Evolutionary conservation across 2,329 filamentous ascomycete species (phyloP), one percentile per base, ranked within the genome.

Genomic region (Botryotinia convoluta): DNA sequence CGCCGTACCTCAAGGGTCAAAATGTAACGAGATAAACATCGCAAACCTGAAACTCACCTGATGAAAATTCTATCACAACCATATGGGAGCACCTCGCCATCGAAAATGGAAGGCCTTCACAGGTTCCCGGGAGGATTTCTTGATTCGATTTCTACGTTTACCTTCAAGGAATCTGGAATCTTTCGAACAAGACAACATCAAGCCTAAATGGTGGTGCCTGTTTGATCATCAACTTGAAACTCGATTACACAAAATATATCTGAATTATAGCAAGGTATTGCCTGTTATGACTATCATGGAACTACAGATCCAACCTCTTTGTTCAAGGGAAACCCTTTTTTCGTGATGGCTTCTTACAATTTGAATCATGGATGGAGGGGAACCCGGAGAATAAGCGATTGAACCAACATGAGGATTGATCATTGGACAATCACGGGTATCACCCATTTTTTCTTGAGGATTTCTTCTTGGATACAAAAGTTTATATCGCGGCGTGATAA

Each of bases 161-260:
- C 39, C 35, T 42, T 39, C 69, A 62, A 64, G 59, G 26, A 32
- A 65, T 39, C n/a, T 32, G 20, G 29, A 37, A 32, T 65, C 42
- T 35, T 26, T 18, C 39, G 63, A 68, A 75, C 74, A 60, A n/a
- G 48, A 29, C 14, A 29, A 44, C 35, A 67, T 64, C 37, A 44
- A 60, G 67, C 37, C 32, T 45, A 32, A 44, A 61, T 68, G 51
- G 35, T 37, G 37, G 77, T 78, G 75, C 77, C 76, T 78, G 77
- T 78, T 78, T 78, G 77, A 78, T 78, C 75, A 74, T 70, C 77
- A 71, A 60, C 69, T 68, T 78, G 76, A 78, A 78, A 78, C 76
- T 69, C 59, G 57, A 65, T 54, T 57, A 22, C 48, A 59, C 69
- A n/a, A 65, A 35, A 72, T 35, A 18, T 42, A 65, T 63, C 45